Evolutionary conservation across 2,329 filamentous ascomycete genomes (phyloP).

Genomic region (Talaromyces amestolkiae): DNA sequence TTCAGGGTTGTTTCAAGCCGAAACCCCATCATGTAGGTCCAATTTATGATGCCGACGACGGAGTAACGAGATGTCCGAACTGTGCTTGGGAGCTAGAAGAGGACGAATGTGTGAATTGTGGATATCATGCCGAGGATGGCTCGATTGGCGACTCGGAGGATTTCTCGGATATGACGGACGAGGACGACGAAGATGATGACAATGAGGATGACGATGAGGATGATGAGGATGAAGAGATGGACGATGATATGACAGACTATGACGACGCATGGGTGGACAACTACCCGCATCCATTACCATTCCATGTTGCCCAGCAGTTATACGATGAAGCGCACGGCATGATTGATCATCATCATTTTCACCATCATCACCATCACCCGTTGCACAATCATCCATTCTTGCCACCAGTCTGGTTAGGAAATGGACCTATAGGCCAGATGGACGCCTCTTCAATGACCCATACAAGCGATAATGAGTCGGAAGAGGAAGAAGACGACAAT

Average conservation of each 20-base stretch:
- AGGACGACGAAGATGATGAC: slow-evolving; percentile 32
- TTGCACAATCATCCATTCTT: slow-evolving; percentile 8
- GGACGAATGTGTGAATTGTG: slow-evolving; percentile 53
- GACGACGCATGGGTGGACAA: not conserved
- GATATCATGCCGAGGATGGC: slow-evolving; percentile 48
- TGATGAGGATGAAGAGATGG: slow-evolving; percentile 28
- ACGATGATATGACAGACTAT: slow-evolving; percentile 10
- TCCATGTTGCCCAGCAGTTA: slow-evolving; percentile 20
- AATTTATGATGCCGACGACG: slow-evolving; percentile 58
- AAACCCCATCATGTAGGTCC: slow-evolving; percentile 35
- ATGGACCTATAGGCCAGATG: not conserved
- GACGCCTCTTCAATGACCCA: slow-evolving; percentile 11
- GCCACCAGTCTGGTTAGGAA: not conserved
- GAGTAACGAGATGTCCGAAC: slow-evolving; percentile 60
- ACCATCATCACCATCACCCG: slow-evolving; percentile 15
- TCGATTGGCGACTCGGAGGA: slow-evolving; percentile 36
- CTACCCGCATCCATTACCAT: slow-evolving; percentile 18
- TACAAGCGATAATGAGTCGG: slow-evolving; percentile 1
- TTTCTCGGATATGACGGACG: slow-evolving; percentile 45
- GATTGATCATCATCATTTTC: slow-evolving; percentile 4
- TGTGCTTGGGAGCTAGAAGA: slow-evolving; percentile 65
- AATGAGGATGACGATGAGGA: slow-evolving; percentile 33
- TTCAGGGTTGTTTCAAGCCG: slow-evolving; percentile 58
- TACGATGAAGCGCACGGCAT: slow-evolving; percentile 16
- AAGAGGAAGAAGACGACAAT: slow-evolving; percentile 12